Conservation (phyloP, 164 flowering plant species). For the Houttuynia cordata region DNA sequence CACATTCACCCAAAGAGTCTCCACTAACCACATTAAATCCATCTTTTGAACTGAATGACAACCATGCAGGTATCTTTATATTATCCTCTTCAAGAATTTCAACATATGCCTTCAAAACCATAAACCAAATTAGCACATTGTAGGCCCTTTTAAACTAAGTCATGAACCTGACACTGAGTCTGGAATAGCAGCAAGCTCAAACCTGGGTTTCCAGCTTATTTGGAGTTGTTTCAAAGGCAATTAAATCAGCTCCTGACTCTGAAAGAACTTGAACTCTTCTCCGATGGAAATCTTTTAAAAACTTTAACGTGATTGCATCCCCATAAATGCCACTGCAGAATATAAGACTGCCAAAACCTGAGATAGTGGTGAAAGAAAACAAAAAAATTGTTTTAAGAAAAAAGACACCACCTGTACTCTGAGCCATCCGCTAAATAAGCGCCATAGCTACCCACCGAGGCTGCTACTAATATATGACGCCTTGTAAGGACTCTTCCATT, state of each 20-base stretch:
- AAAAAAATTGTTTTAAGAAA: neutral
- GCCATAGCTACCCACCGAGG: constrained; percentile 61
- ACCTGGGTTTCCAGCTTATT: constrained; percentile 93
- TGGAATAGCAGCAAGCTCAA: constrained; percentile 1
- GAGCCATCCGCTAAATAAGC: constrained; percentile 67
- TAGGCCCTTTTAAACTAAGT: neutral
- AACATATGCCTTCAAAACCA: constrained; percentile 55
- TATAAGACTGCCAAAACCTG: neutral
- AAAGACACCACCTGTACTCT: constrained; percentile 35
- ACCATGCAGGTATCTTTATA: constrained; percentile 72
- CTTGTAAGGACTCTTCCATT: constrained; percentile 18
- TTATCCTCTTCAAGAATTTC: constrained; percentile 68
- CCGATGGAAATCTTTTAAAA: constrained; percentile 74
- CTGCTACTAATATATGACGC: constrained; percentile 43
- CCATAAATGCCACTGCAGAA: constrained; percentile 70
- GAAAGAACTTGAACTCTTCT: constrained; percentile 81
- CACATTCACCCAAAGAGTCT: constrained; percentile 63
- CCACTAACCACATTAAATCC: constrained; percentile 74
- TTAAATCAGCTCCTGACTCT: constrained; percentile 70
- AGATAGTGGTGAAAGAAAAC: neutral
- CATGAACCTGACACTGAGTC: neutral
- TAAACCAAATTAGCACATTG: neutral
- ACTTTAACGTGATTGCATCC: constrained; percentile 32
- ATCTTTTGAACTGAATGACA: constrained; percentile 70
- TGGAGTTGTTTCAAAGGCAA: constrained; percentile 93